Percentiles rank a stretch among this genome's conserved stretches.
Evolutionary conservation across 257 asterid genomes (phyloP).

Genomic region (Fraxinus pennsylvanica): DNA sequence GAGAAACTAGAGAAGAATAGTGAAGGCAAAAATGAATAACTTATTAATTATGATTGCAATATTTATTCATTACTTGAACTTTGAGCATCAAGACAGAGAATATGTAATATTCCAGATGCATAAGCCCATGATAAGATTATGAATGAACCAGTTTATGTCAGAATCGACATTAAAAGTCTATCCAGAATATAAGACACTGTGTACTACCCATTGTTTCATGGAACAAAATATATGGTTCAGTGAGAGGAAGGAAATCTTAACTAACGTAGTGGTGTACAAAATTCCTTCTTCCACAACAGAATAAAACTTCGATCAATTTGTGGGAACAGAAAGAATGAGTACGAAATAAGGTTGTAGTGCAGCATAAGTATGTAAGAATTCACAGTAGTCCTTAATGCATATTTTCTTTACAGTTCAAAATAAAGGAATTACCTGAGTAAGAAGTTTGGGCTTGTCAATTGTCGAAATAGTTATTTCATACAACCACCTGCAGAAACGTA

Average conservation of each 20-base stretch:
- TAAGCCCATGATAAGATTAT: background rate
- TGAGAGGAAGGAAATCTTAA: background rate
- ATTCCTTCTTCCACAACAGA: background rate
- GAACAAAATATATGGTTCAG: background rate
- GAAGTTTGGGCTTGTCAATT: slow-evolving; percentile 87
- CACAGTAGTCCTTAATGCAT: slow-evolving; percentile 2
- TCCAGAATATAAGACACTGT: background rate
- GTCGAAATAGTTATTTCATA: slow-evolving; percentile 85
- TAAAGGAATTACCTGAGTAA: slow-evolving; percentile 57
- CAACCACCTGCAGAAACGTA: slow-evolving; percentile 50
- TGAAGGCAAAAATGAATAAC: background rate
- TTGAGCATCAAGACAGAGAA: background rate
- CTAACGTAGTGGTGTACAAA: background rate
- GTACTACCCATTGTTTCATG: background rate
- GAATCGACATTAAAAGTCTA: background rate
- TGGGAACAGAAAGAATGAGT: background rate
- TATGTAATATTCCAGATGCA: background rate
- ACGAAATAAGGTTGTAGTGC: background rate
- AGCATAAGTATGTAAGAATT: slow-evolving; percentile 1
- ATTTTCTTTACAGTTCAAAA: slow-evolving; percentile 3
- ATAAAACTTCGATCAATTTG: background rate
- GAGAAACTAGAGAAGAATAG: slow-evolving; percentile 6
- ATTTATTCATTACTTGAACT: background rate
- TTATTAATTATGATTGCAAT: background rate
- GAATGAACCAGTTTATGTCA: background rate